Evolutionary conservation across 1,284 basidiomycete genomes (phyloP).

Genomic region (Puccinia hordei): DNA sequence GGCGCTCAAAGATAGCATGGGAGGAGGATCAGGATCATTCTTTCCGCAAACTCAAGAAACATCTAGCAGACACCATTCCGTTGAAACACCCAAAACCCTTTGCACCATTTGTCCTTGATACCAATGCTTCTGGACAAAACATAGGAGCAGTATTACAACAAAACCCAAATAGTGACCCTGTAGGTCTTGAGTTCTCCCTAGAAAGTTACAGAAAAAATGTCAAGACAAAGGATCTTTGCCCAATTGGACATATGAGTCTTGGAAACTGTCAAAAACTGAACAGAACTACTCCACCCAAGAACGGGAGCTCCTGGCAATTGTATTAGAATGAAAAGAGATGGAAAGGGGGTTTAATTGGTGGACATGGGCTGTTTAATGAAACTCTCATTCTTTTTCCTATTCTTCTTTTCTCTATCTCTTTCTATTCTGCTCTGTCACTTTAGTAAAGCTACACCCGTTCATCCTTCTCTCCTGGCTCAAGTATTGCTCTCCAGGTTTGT

Average conservation of each 20-base stretch:
- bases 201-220: background rate
- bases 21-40: background rate
- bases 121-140: slow-evolving; percentile 9
- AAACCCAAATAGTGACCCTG: background rate
- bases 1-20: background rate
- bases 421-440: too few species aligned
- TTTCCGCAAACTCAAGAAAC: background rate
- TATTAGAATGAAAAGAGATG: too few species aligned
- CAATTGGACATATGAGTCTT: slow-evolving; percentile 18
- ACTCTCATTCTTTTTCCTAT: too few species aligned
- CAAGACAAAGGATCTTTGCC: background rate
- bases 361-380: too few species aligned
- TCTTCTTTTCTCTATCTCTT: too few species aligned
- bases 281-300: too few species aligned
- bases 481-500: too few species aligned
- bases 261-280: slow-evolving; percentile 30
- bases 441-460: too few species aligned
- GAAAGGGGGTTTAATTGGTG: too few species aligned
- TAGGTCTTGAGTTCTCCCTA: background rate
- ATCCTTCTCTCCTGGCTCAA: too few species aligned
- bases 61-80: background rate
- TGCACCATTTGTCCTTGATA: too few species aligned
- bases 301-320: slow-evolving; percentile 26
- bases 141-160: slow-evolving; percentile 36
- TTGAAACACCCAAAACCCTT: slow-evolving; percentile 18